These are phyloP conservation scores for Isoetes engelmannii DNA, from an alignment of 83 land plant species.

Conservation along the genomic window DNA sequence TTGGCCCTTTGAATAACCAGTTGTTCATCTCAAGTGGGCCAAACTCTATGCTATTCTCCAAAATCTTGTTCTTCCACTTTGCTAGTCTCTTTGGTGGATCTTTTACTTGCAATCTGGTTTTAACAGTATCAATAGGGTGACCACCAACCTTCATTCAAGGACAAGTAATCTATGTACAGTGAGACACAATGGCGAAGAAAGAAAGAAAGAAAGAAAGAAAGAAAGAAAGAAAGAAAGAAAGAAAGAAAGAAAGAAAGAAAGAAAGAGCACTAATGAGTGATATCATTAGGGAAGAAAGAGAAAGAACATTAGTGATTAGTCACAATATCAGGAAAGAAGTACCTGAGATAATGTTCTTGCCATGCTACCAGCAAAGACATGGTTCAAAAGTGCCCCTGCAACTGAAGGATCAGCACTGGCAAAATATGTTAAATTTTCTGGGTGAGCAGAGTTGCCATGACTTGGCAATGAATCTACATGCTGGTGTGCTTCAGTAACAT, in stretches of 20 bases:
- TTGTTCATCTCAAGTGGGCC: conserved; percentile 25
- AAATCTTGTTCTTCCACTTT: conserved; percentile 21
- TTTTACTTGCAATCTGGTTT: conserved; percentile 24
- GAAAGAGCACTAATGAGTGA: no score
- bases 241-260: neutral
- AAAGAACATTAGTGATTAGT: no score
- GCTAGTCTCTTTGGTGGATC: conserved; percentile 23
- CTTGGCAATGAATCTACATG: no score
- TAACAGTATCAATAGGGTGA: conserved; percentile 28
- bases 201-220: neutral
- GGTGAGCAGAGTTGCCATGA: no score
- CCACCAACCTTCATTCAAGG: conserved; percentile 19
- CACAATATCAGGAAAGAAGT: neutral
- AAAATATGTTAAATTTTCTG: conserved; percentile 3
- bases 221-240: neutral
- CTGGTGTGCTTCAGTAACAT: no score
- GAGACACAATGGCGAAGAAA: neutral
- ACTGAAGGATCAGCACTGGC: conserved; percentile 4
- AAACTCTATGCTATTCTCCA: conserved; percentile 15
- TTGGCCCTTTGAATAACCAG: conserved; percentile 28
- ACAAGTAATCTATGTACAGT: neutral
- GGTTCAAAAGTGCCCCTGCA: conserved; percentile 19
- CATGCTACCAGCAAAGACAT: conserved; percentile 22
- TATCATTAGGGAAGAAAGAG: no score
- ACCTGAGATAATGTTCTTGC: conserved; percentile 27